Percentiles rank a stretch among this genome's conserved stretches.
phyloP scores from a whole-genome alignment of 2,329 filamentous ascomycete species.

The Bipolaris gigantea region DNA sequence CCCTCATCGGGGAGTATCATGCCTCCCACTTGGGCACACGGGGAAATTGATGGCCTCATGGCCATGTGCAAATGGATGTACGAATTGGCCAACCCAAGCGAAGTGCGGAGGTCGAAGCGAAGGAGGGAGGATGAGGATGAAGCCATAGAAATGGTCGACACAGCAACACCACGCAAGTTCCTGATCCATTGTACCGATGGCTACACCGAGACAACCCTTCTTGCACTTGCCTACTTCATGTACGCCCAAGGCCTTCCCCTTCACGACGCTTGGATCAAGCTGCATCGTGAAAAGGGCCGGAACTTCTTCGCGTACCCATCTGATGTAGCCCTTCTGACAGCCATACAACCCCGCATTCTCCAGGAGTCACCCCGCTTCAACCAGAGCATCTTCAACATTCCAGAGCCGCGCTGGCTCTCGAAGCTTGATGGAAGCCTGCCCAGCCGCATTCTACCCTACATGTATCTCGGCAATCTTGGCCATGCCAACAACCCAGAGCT shows the following conservation, averaged over 20 bases:
- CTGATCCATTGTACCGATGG: conserved; percentile 94
- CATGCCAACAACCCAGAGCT: conserved; percentile 94
- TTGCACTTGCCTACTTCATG: conserved; percentile 90
- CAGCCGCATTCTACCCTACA: conserved; percentile 84
- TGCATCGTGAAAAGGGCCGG: conserved; percentile 78
- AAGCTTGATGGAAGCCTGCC: conserved; percentile 88
- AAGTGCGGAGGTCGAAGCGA: conserved; percentile 47
- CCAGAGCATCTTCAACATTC: conserved; percentile 56
- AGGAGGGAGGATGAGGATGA: conserved; percentile 53
- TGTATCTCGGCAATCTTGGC: conserved; percentile 91
- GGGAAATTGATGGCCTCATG: conserved; percentile 80
- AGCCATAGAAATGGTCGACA: conserved; percentile 58
- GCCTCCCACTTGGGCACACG: conserved; percentile 78
- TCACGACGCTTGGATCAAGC: conserved; percentile 81
- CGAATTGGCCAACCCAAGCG: conserved; percentile 70
- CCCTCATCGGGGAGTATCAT: conserved; percentile 93
- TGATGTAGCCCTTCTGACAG: conserved; percentile 79
- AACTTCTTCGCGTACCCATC: conserved; percentile 97
- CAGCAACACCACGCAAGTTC: conserved; percentile 61
- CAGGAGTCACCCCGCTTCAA: conserved; percentile 64
- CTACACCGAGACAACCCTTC: conserved; percentile 90
- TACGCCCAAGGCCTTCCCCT: conserved; percentile 81
- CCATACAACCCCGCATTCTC: conserved; percentile 75
- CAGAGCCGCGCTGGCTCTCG: conserved; percentile 78
- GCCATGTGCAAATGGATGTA: conserved; percentile 91